Conservation (phyloP, 163 green algal species). For the Smithsoniella earleae region DNA sequence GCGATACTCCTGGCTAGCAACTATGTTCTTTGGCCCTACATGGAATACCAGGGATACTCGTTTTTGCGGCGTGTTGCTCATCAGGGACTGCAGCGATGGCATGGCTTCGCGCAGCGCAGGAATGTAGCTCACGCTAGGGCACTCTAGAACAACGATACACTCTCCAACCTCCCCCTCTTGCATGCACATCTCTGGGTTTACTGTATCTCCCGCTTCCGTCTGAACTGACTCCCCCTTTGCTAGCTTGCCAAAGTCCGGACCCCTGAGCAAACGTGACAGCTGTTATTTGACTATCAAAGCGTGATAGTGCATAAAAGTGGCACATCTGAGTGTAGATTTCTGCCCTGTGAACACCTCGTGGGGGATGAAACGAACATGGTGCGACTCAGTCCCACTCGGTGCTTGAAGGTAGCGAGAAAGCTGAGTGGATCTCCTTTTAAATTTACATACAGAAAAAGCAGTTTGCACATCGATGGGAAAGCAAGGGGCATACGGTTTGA, state of each 20-base stretch:
- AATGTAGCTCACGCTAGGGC: constrained; percentile 1
- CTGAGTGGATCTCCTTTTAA: no score
- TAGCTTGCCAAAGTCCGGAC: constrained; percentile 17
- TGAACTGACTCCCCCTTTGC: constrained; percentile 3
- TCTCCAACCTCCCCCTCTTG: neutral
- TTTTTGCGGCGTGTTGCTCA: neutral
- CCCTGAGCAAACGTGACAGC: neutral
- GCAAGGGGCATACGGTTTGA: neutral
- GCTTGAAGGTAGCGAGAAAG: no score
- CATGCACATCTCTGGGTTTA: constrained; percentile 15
- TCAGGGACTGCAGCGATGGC: neutral
- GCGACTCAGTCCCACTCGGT: no score
- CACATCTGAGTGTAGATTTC: no score
- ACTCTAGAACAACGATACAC: constrained; percentile 7
- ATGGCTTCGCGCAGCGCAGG: neutral
- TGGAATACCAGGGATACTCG: constrained; percentile 8
- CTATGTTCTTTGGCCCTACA: neutral
- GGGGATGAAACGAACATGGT: no score
- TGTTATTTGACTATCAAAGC: neutral
- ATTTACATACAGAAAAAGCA: no score
- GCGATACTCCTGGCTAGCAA: neutral
- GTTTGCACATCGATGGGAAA: neutral
- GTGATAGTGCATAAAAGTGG: no score
- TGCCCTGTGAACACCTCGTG: no score
- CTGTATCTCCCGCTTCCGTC: neutral